phyloP scores from a whole-genome alignment of 2,329 filamentous ascomycete genomes.

The Alternaria burnsii region DNA sequence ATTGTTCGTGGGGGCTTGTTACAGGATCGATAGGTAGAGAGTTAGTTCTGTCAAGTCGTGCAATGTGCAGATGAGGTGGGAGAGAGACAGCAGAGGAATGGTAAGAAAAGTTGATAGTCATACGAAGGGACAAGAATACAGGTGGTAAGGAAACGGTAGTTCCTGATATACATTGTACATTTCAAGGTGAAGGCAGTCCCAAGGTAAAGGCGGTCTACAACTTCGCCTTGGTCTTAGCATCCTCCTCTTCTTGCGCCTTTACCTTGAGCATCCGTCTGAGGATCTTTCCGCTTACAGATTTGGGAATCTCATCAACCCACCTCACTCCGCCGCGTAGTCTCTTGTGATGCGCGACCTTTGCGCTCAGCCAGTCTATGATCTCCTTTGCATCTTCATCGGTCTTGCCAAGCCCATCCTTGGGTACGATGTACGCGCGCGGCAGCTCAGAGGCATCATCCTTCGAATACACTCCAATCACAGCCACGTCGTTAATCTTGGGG shows the following conservation, averaged over 20 bases:
- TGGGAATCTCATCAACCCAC: slow-evolving; percentile 59
- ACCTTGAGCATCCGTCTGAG: slow-evolving; percentile 56
- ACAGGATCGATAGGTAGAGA: no score
- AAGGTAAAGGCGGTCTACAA: slow-evolving; percentile 39
- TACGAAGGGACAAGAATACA: neutral
- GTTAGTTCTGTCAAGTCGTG: neutral
- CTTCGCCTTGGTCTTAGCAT: slow-evolving; percentile 52
- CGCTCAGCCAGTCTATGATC: slow-evolving; percentile 55
- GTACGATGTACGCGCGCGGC: slow-evolving; percentile 51
- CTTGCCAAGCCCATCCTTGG: slow-evolving; percentile 40
- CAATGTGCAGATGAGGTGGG: neutral
- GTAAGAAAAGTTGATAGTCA: neutral
- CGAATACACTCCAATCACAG: slow-evolving; percentile 56
- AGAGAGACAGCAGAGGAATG: neutral
- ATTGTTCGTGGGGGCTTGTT: no score
- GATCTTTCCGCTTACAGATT: slow-evolving; percentile 59
- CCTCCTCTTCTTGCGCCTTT: slow-evolving; percentile 53
- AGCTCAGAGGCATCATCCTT: slow-evolving; percentile 58
- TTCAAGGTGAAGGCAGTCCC: neutral
- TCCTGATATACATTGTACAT: neutral
- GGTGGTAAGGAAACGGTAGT: neutral
- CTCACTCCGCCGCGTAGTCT: slow-evolving; percentile 56
- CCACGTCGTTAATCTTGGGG: slow-evolving; percentile 46
- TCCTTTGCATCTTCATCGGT: slow-evolving; percentile 46
- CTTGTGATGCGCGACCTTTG: slow-evolving; percentile 58